A percentile compares a stretch with the other conserved stretches of the same genome.
Evolutionary conservation across 768 basidiomycete species (phyloP).

Genomic region (Leccinum subgranulosum): DNA sequence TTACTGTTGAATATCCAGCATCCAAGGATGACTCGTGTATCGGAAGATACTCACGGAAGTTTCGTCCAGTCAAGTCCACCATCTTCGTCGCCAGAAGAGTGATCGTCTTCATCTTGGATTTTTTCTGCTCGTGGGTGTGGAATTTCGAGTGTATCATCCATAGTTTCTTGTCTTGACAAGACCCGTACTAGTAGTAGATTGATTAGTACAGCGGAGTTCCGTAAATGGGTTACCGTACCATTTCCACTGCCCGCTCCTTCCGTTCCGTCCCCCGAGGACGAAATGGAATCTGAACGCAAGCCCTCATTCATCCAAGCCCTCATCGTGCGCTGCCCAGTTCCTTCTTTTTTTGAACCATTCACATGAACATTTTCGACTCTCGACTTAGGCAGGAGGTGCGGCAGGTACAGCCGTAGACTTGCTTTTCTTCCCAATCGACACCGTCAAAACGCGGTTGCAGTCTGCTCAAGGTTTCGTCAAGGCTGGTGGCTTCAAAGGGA

Average conservation of each 20-base stretch:
- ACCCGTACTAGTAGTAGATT: no score
- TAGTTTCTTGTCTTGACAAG: slow-evolving; percentile 18
- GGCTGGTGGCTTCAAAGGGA: slow-evolving; percentile 85
- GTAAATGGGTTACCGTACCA: slow-evolving; percentile 2
- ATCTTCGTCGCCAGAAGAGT: slow-evolving; percentile 72
- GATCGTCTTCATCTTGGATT: slow-evolving; percentile 32
- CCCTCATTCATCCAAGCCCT: slow-evolving; percentile 48
- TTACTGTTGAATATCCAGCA: slow-evolving; percentile 13
- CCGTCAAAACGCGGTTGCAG: slow-evolving; percentile 93
- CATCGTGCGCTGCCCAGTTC: slow-evolving; percentile 33
- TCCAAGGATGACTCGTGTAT: slow-evolving; percentile 5
- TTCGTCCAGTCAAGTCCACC: slow-evolving; percentile 81
- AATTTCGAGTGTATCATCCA: slow-evolving; percentile 63
- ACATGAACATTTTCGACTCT: slow-evolving; percentile 12
- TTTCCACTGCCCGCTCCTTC: neutral
- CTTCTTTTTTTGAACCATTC: slow-evolving; percentile 2
- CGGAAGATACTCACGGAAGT: slow-evolving; percentile 46
- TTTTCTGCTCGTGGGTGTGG: slow-evolving; percentile 25
- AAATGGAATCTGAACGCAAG: slow-evolving; percentile 31
- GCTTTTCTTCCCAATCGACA: slow-evolving; percentile 95
- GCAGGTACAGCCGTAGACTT: slow-evolving; percentile 94
- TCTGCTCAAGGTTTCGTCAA: slow-evolving; percentile 79
- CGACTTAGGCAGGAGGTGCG: slow-evolving; percentile 73
- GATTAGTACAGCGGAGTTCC: slow-evolving; percentile 5
- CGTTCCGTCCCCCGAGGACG: slow-evolving; percentile 5